Conservation (phyloP, 768 basidiomycete genomes). For the Lactarius sanguifluus region DNA sequence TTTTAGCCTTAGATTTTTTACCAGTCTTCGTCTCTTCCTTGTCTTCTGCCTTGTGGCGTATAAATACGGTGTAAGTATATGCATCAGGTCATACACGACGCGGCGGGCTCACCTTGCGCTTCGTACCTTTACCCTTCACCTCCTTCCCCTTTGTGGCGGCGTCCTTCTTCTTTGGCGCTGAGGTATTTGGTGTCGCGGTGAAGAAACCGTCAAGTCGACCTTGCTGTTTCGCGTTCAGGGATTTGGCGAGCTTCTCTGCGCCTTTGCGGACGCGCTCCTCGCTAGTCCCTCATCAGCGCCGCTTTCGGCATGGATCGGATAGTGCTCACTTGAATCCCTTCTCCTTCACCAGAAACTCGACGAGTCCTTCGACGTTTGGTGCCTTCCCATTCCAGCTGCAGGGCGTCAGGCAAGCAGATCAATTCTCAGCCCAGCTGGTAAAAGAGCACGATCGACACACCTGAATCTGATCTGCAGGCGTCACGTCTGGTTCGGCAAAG, state of each 20-base stretch:
- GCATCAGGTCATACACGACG: not conserved
- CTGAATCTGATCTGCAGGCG: conserved; percentile 81
- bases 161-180: conserved; percentile 51
- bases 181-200: conserved; percentile 59
- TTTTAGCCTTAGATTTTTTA: conserved; percentile 47
- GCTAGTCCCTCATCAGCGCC: conserved; percentile 42
- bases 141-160: conserved; percentile 40
- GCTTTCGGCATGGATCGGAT: not conserved
- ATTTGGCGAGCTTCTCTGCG: conserved; percentile 88
- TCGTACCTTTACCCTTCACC: conserved; percentile 39
- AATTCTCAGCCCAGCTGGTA: not conserved
- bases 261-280: conserved; percentile 97
- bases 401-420: not conserved
- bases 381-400: conserved; percentile 89
- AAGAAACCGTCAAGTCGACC: conserved; percentile 97
- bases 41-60: conserved; percentile 36
- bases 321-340: conserved; percentile 90
- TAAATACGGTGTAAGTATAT: not conserved
- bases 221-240: conserved; percentile 88
- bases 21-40: conserved; percentile 35
- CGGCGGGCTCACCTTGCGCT: conserved; percentile 49
- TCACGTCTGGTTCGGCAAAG: conserved; percentile 88
- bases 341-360: conserved; percentile 89
- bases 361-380: conserved; percentile 90
- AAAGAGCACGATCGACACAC: conserved; percentile 42